These are phyloP conservation scores for Chaetomium fimeti DNA, from an alignment of 495 filamentous ascomycete genomes.

Conservation along the genomic window DNA sequence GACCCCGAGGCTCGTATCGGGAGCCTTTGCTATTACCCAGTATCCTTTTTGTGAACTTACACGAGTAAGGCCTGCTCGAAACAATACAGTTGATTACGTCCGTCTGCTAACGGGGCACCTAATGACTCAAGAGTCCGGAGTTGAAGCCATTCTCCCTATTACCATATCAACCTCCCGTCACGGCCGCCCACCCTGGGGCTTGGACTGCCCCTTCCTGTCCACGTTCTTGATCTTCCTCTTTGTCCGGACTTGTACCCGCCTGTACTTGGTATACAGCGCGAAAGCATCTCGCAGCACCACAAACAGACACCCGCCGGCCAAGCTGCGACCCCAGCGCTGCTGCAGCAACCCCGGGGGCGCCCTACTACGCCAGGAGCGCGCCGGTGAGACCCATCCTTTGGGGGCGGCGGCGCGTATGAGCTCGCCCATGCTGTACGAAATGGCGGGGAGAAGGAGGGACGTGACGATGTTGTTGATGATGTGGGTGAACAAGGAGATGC, in stretches of 20 bases:
- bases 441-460: constrained; percentile 43
- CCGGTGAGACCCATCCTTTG: constrained; percentile 55
- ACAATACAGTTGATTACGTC: too few species aligned
- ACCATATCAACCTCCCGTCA: neutral
- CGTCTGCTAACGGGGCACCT: too few species aligned
- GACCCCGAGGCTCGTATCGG: too few species aligned
- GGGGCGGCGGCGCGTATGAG: constrained; percentile 63
- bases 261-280: constrained; percentile 71
- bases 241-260: constrained; percentile 64
- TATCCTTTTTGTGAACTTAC: too few species aligned
- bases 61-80: too few species aligned
- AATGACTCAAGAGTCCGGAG: too few species aligned
- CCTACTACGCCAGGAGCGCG: constrained; percentile 26
- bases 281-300: constrained; percentile 75
- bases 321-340: constrained; percentile 71
- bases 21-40: too few species aligned
- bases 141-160: neutral
- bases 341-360: constrained; percentile 62
- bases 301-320: constrained; percentile 77
- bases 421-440: constrained; percentile 61
- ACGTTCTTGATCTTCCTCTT: constrained; percentile 64
- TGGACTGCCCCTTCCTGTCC: constrained; percentile 22
- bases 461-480: constrained; percentile 42
- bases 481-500: constrained; percentile 17
- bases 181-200: neutral